Evolutionary conservation across 108 stramenopile species (phyloP), one percentile per base, ranked within the genome.

Genomic region (Skeletonema costatum): DNA sequence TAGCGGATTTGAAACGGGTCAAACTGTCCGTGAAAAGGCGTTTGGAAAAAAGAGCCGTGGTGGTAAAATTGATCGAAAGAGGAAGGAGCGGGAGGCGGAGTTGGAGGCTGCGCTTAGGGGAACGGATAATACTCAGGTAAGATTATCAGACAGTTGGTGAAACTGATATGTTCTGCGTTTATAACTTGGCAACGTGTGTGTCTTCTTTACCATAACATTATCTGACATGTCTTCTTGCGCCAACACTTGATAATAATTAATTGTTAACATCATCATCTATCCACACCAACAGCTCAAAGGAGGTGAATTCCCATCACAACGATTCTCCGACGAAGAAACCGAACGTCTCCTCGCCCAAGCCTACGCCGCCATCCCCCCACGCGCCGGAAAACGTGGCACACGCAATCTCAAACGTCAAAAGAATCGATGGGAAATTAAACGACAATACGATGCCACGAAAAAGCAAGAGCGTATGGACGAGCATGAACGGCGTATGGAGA

Each of bases 241-340:
- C 8, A 39, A 39, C 38, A 39, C 38, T 39, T 39, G 38, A 25
- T 39, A 39, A 39, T 9, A 39, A 39, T 6, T 8, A 1, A 39
- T 39, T 39, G 6, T 9, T 9, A 2, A 41, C 39, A 41, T 41
- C 10, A 11, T 7, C 38, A 8, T 12, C 32, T 44, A 46, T 60
- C 38, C 13, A 66, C n/a, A 69, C 25, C 25, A 36, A 67, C 66
- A 78, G 78, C 78, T 83, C n/a, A 83, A 85, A 39, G 81, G 87
- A 30, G 88, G 88, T 17, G 74, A 87, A 58, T 92, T 87, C 62
- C 92, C 91, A 14, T 74, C 95, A 64, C 76, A 91, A 13, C 88
- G 92, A 9, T 96, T 90, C 73, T 86, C 86, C 21, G 82, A 86
- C 35, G 93, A 93, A 74, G 95, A 96, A 73, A 96, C 95, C 17